Evolutionary conservation across 2,329 filamentous ascomycete species (phyloP), one percentile per base, ranked within the genome.

Genomic region (Sporothrix brunneoviolacea): DNA sequence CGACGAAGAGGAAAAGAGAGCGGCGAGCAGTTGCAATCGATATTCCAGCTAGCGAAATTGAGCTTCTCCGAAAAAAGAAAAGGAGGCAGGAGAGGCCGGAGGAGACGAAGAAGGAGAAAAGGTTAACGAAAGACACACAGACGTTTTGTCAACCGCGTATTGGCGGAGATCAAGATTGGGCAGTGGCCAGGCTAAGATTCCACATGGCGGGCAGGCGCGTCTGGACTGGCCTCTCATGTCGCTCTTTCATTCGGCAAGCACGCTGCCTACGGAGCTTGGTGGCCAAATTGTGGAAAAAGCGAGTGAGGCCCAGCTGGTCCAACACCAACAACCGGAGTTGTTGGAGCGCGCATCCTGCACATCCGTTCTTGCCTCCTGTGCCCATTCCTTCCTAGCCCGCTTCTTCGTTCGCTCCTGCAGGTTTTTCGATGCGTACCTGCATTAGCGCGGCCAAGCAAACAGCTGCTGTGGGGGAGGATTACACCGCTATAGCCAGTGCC

Each of bases 341-440:
- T n/a, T n/a, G n/a, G 24, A 28, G 24, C 42, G 42, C 30, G 21
- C 8, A 18, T 37, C 28, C 44, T 24, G 15, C 12, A 35, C 7
- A 15, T 47, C 21, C 35, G 21, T 47, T 27, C 18, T 38, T 47
- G 22, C n/a, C 16, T 47, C 33, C 32, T 28, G 15, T 6, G 32
- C 32, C 4, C 10, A 35, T 7, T 13, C 32, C 10, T 13, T 12
- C 10, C 12, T 12, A 35, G 32, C 32, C 4, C 4, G 7, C 7
- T 12, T 4, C 32, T 6, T 4, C 24, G 24, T 45, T 37, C 32
- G 30, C 27, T 19, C 21, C 19, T 36, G 43, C 28, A 35, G 22
- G 32, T 45, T 45, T 46, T 35, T 21, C 38, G 24, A 13, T 40
- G 28, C n/a, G 45, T 48, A 48, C 45, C 45, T 48, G 45, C 45